Evolutionary conservation across 768 basidiomycete species (phyloP), one percentile per base, ranked within the genome.

Genomic region (Gloeopeniophorella convolvens): DNA sequence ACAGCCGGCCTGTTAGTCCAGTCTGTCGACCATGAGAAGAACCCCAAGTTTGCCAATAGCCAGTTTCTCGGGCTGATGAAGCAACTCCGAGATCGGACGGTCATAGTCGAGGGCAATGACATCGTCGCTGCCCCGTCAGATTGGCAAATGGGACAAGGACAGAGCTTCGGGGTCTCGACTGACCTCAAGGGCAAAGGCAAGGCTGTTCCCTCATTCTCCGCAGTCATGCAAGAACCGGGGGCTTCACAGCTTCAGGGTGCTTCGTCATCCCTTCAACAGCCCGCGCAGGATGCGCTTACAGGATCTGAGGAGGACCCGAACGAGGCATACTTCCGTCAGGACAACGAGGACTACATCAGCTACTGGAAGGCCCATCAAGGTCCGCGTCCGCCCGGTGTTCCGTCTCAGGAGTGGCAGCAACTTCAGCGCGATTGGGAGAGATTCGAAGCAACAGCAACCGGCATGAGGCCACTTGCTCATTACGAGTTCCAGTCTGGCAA

Each of bases 21-120:
- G 34, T 75, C 83, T n/a, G 77, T 94, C 39, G 72, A 77, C 60
- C 68, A 83, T 50, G 87, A 88, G 47, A 73, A 77, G 60, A 91
- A 89, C 61, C 79, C 83, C 30, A 96, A 95, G 64, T 92, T 96
- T 61, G 75, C 80, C 66, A 77, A 89, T 27, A 91, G 89, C 65
- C 74, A 78, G 51, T 96, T 96, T 63, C 72, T 96, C 73, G 75
- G 75, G 18, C 73, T 96, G 23, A 95, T 96, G 92, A 78, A 76
- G 44, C 82, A 89, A 64, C 68, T 96, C 48, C 73, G 89, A 32
- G 92, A 93, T 65, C 78, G 82, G 7, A 77, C 85, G 60, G 73
- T 90, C 33, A 74, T 82, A 13, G 83, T 95, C 2, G 81, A 87
- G 41, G 88, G 85, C 16, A 83, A 92, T 60, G 67, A 82, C 44